Evolutionary conservation across 805 yeast genomes (phyloP).

Genomic region (Starmerella apis): DNA sequence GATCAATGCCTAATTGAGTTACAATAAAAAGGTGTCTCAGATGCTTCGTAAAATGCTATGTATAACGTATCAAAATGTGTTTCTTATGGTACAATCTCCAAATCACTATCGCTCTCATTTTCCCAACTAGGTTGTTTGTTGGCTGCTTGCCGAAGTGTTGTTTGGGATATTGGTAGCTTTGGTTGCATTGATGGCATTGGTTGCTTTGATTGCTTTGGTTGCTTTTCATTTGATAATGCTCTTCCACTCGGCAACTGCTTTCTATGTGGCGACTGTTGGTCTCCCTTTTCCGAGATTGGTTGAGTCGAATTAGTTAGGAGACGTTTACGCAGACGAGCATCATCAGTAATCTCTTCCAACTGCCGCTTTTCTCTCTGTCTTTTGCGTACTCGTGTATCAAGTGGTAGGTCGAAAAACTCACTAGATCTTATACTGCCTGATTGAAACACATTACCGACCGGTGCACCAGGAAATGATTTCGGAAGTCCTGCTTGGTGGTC

Average conservation of each 20-base stretch:
- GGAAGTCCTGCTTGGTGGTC: constrained; percentile 24
- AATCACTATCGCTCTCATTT: constrained; percentile 21
- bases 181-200: too few relatives aligned
- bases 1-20: background rate
- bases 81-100: constrained; percentile 15
- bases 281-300: background rate
- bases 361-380: constrained; percentile 24
- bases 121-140: too few relatives aligned
- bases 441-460: constrained; percentile 20
- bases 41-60: background rate
- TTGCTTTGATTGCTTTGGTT: too few relatives aligned
- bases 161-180: too few relatives aligned
- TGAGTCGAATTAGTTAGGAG: constrained; percentile 16
- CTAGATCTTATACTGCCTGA: constrained; percentile 18
- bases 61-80: background rate
- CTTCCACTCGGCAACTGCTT: too few relatives aligned
- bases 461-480: constrained; percentile 22
- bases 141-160: too few relatives aligned
- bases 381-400: constrained; percentile 32
- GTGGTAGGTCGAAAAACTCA: constrained; percentile 38
- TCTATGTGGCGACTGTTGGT: background rate
- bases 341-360: constrained; percentile 29
- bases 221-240: too few relatives aligned
- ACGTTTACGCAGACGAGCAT: constrained; percentile 31
- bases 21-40: background rate